Evolutionary conservation across 106 monocot species (phyloP).

Genomic region (Chionographis japonica): DNA sequence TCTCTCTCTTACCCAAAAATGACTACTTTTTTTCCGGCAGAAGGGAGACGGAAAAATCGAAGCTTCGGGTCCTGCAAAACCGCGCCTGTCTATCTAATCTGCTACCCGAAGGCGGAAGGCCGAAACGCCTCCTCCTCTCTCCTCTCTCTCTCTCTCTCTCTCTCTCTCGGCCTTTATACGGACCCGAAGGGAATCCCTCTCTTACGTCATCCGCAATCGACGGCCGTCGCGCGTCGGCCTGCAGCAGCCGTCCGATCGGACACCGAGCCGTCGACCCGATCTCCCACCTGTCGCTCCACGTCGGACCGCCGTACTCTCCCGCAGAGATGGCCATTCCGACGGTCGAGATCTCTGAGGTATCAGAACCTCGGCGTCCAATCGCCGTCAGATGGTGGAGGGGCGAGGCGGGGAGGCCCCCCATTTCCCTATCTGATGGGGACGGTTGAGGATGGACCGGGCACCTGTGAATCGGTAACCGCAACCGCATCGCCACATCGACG

Average conservation of each 20-base stretch:
- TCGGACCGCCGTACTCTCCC: neutral
- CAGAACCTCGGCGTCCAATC: too few species aligned
- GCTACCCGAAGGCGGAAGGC: neutral
- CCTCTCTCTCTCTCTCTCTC: conserved; percentile 10
- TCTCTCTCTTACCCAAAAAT: neutral
- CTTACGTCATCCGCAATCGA: conserved; percentile 5
- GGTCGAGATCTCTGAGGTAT: too few species aligned
- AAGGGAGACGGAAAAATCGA: conserved; percentile 7
- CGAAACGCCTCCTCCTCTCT: conserved; percentile 3
- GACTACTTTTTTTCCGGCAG: neutral
- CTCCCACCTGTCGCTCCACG: neutral
- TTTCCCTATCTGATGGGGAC: too few species aligned
- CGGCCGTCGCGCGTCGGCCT: neutral
- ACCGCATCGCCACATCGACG: too few species aligned
- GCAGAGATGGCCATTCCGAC: too few species aligned
- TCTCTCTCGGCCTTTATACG: neutral
- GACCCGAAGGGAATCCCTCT: conserved; percentile 1
- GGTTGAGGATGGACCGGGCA: too few species aligned
- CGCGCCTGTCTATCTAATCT: neutral
- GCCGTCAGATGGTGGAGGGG: too few species aligned
- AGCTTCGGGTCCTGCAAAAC: conserved; percentile 3
- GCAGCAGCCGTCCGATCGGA: neutral
- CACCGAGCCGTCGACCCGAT: neutral
- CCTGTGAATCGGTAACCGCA: too few species aligned
- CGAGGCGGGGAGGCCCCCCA: too few species aligned